phyloP scores from a whole-genome alignment of 192 early-diverging fungal genomes.

The Linnemannia schmuckeri region DNA sequence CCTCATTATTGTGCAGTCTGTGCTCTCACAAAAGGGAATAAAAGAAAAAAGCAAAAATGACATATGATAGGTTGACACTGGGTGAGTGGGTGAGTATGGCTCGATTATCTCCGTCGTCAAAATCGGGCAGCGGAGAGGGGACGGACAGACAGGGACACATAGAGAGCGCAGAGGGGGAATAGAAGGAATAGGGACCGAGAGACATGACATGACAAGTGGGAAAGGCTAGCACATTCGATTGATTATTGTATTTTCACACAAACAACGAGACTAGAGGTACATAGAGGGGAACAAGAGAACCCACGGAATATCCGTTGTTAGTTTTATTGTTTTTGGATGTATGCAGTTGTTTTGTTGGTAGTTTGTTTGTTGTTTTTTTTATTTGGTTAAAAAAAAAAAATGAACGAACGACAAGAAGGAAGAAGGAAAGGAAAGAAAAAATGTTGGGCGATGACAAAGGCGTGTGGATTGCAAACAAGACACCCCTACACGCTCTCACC shows the following conservation, averaged over 20 bases:
- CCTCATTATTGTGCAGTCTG: too few relatives aligned
- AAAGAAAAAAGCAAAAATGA: not conserved
- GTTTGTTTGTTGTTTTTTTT: too few relatives aligned
- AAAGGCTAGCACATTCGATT: too few relatives aligned
- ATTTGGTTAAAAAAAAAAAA: not conserved
- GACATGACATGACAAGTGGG: not conserved
- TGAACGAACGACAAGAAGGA: not conserved
- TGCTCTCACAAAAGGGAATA: not conserved
- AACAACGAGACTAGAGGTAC: too few relatives aligned
- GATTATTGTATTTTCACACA: too few relatives aligned
- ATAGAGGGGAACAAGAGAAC: not conserved
- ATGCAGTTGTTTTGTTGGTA: too few relatives aligned
- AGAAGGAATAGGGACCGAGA: not conserved
- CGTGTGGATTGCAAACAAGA: not conserved
- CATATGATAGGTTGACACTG: not conserved
- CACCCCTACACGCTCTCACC: conserved; percentile 1
- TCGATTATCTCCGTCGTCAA: not conserved
- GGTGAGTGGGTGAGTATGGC: too few relatives aligned
- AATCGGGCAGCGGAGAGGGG: not conserved
- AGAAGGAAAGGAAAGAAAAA: not conserved
- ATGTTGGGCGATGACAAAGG: conserved; percentile 1
- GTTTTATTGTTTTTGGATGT: too few relatives aligned
- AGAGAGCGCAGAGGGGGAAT: too few relatives aligned
- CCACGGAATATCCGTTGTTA: too few relatives aligned
- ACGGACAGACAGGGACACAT: not conserved